Percentiles rank a stretch among this genome's conserved stretches.
These are phyloP conservation scores for Porodaedalea pini DNA, from an alignment of 1,284 basidiomycete species.

Conservation along the genomic window DNA sequence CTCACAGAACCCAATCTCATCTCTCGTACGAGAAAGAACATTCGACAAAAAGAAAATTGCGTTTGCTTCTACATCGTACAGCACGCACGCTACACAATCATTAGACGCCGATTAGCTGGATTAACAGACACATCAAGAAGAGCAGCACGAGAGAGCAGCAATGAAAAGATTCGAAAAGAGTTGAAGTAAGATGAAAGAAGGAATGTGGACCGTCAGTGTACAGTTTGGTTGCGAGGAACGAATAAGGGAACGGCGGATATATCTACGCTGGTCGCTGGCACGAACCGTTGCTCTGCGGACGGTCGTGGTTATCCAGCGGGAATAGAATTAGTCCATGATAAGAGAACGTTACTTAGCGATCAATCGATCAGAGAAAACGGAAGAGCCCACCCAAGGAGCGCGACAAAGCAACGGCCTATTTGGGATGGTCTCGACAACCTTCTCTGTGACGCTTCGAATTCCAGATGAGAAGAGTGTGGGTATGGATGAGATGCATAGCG, in stretches of 20 bases:
- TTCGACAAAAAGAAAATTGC: slow-evolving; percentile 4
- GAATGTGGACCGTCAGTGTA: slow-evolving; percentile 13
- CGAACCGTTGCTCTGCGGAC: not conserved
- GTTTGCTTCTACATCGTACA: not conserved
- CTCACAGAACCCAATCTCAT: not conserved
- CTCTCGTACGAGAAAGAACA: not conserved
- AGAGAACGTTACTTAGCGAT: slow-evolving; percentile 5
- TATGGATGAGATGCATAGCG: slow-evolving; percentile 1
- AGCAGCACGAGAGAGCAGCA: slow-evolving; percentile 5
- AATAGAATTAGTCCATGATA: not conserved
- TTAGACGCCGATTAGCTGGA: slow-evolving; percentile 3
- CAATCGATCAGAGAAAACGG: slow-evolving; percentile 5
- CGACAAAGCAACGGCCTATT: slow-evolving; percentile 12
- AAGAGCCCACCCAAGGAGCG: slow-evolving; percentile 12
- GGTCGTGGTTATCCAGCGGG: not conserved
- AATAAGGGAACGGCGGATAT: not conserved
- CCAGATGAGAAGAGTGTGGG: slow-evolving; percentile 12
- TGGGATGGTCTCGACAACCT: slow-evolving; percentile 5
- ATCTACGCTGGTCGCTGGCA: not conserved
- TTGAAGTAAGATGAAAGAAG: not conserved
- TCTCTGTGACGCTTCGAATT: slow-evolving; percentile 14
- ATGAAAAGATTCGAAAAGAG: not conserved
- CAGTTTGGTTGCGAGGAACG: slow-evolving; percentile 6
- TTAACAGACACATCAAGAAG: not conserved
- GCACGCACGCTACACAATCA: not conserved